Evolutionary conservation across 345 rosid genomes (phyloP).

Genomic region (Erysimum cheiranthoides): DNA sequence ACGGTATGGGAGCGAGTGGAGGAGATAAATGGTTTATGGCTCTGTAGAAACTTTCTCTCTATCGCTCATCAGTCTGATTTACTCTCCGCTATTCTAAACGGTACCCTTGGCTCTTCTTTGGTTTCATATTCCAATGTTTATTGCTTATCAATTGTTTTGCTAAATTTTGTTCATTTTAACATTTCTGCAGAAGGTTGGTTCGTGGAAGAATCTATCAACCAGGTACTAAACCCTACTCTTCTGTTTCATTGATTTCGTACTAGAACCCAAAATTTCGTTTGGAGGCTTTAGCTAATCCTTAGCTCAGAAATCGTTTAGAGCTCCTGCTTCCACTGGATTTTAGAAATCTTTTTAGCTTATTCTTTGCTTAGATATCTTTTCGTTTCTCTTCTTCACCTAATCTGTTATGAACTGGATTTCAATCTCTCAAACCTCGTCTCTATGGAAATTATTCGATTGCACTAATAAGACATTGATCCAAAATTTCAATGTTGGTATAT

Average conservation of each 20-base stretch:
- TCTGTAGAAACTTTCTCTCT: conserved; percentile 73
- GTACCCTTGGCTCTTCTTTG: conserved; percentile 40
- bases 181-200: conserved; percentile 84
- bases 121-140: not conserved
- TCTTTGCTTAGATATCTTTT: too few species aligned
- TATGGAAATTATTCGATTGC: not conserved
- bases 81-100: conserved; percentile 63
- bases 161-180: not conserved
- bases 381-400: not conserved
- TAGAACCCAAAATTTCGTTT: not conserved
- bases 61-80: conserved; percentile 56
- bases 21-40: conserved; percentile 70
- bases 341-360: too few species aligned
- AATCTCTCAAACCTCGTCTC: not conserved
- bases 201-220: conserved; percentile 68
- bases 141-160: not conserved
- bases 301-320: too few species aligned
- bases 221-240: conserved; percentile 51
- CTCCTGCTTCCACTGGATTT: too few species aligned
- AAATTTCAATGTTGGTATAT: not conserved
- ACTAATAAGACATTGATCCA: not conserved
- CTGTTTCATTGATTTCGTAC: not conserved
- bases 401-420: not conserved
- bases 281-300: too few species aligned
- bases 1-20: conserved; percentile 58